Percentiles rank a stretch among this genome's conserved stretches.
These are phyloP conservation scores for Arthrocladium fulminans DNA, from an alignment of 2,329 filamentous ascomycete species.

Conservation along the genomic window DNA sequence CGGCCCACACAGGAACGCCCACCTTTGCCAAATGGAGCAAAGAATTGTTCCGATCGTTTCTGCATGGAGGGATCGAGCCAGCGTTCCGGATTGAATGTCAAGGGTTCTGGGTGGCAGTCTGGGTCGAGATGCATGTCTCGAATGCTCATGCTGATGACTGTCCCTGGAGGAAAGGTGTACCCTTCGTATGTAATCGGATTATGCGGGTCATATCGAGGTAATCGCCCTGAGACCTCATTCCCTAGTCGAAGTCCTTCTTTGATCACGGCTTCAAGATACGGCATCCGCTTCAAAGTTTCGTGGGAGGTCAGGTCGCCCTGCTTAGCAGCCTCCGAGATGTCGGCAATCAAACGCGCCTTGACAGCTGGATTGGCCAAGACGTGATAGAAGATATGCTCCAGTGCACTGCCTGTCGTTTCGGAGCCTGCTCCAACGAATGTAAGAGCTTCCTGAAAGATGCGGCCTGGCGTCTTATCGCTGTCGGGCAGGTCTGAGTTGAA, in stretches of 20 bases:
- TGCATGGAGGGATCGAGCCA: constrained; percentile 12
- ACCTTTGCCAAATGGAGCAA: constrained; percentile 19
- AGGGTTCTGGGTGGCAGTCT: constrained; percentile 12
- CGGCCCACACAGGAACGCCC: constrained; percentile 19
- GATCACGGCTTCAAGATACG: constrained; percentile 28
- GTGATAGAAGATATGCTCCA: constrained; percentile 18
- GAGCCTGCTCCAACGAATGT: constrained; percentile 19
- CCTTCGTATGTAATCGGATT: constrained; percentile 12
- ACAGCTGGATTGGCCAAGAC: constrained; percentile 17
- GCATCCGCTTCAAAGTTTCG: constrained; percentile 27
- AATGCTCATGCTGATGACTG: constrained; percentile 21
- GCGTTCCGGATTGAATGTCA: constrained; percentile 16
- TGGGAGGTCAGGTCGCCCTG: constrained; percentile 14
- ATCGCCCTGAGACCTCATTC: constrained; percentile 26
- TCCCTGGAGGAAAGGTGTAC: constrained; percentile 18
- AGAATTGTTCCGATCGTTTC: constrained; percentile 6
- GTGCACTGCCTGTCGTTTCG: constrained; percentile 19
- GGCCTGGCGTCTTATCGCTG: constrained; percentile 25
- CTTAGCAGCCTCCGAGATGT: constrained; percentile 16
- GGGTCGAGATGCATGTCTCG: constrained; percentile 17
- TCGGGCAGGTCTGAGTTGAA: constrained; percentile 25
- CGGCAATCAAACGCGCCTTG: constrained; percentile 23
- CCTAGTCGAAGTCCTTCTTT: constrained; percentile 28
- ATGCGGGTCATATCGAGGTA: constrained; percentile 23
- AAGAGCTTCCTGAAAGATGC: constrained; percentile 23